Base-by-base conservation (phyloP, 805 yeast genomes). In the Candida maris region DNA sequence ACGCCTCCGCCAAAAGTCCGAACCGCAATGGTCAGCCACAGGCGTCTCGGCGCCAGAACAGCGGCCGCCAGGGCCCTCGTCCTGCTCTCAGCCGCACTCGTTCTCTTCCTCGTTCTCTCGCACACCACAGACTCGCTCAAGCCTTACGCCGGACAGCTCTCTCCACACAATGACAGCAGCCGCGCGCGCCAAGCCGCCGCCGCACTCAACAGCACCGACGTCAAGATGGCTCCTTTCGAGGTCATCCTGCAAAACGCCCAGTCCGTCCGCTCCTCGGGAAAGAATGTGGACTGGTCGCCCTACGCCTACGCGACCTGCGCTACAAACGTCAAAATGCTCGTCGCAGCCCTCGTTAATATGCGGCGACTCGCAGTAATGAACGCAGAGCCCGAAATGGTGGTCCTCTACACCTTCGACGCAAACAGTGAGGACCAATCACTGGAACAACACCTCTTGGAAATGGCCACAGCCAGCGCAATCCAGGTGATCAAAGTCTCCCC, bases 261-360 rank as follows among this genome's bases (percentile, higher is more conserved):
- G 20, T 6, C 10, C 18, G 16, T 28, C 9, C n/a, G 13, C 10
- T 7, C 13, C 21, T 28, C 31, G 9, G 21, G n/a, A 7, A 13
- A 6, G 8, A 13, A 7, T 9, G 13, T 28, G 12, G 57, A 67
- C 25, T 71, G 77, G 77, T 25, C 52, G 1, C 59, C 62, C 36
- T 62, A 55, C 27, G 85, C 82, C 0, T 79, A 79, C 51, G 74
- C 77, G 5, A 73, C 74, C 34, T 79, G 79, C 53, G 83, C 81
- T 3, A 77, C 85, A 0, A 63, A 68, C 38, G 45, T 61, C 7
- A 58, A 64, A 15, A 75, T 78, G 45, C 53, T 79, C 35, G 71
- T 78, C 39, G 66, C 75, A 29, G 71, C 79, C 4, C 45, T 79
- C 25, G 61, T 77, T 47, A 71, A 75, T 41, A 63, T 73, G 27